Percentiles rank a stretch among this genome's conserved stretches.
These are phyloP conservation scores for Scytalidium sp. DNA, from an alignment of 2,329 filamentous ascomycete genomes.

Conservation along the genomic window DNA sequence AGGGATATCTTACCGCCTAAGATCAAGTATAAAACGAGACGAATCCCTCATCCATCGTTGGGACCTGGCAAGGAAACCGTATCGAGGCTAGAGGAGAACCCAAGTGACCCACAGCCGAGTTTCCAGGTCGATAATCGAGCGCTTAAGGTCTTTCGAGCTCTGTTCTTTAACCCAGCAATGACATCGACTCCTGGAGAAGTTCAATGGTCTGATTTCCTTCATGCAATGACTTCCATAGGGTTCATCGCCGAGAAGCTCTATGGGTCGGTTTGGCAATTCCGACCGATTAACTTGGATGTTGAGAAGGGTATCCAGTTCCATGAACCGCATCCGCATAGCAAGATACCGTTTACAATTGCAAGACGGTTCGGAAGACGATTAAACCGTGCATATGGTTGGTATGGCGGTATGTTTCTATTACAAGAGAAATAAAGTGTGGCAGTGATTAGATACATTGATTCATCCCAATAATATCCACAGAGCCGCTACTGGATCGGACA, in stretches of 20 bases:
- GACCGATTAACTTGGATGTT: conserved; percentile 33
- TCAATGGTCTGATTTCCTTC: conserved; percentile 49
- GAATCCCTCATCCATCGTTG: conserved; percentile 4
- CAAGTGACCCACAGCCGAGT: conserved; percentile 18
- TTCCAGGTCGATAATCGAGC: conserved; percentile 34
- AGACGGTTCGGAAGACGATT: conserved; percentile 47
- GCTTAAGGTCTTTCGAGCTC: conserved; percentile 37
- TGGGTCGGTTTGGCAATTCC: conserved; percentile 60
- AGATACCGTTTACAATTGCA: conserved; percentile 46
- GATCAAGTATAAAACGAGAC: conserved; percentile 23
- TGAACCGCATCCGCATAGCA: conserved; percentile 53
- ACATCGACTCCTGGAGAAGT: conserved; percentile 44
- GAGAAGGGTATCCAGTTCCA: conserved; percentile 55
- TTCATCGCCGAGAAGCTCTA: conserved; percentile 55
- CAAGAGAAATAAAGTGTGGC: conserved; percentile 6
- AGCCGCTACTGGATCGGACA: no score
- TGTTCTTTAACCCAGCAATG: conserved; percentile 35
- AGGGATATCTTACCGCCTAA: conserved; percentile 10
- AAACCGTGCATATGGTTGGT: conserved; percentile 48
- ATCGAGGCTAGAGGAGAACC: neutral
- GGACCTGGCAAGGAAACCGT: neutral
- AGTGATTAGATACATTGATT: no score
- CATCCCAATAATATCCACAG: no score
- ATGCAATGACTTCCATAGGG: conserved; percentile 46
- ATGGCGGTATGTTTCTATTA: conserved; percentile 39